Evolutionary conservation across 75 land plant species (phyloP), one percentile per base, ranked within the genome.

Genomic region (Picea glauca): DNA sequence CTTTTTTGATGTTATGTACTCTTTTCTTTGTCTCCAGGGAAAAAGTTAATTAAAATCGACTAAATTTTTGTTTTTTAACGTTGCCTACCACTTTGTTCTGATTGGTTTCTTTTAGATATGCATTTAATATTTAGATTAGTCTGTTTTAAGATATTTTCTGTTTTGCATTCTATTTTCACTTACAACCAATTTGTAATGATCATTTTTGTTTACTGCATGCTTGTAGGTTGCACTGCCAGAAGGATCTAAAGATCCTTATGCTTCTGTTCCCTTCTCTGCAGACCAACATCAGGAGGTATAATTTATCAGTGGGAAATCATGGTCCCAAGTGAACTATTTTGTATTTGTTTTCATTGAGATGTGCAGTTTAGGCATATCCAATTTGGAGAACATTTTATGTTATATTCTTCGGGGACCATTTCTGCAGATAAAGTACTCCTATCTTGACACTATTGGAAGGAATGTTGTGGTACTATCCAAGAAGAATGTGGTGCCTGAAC

Each of bases 151-250:
- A 8, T 72, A 18, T 17, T 38, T 60, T 33, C 14, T 81, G 1
- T 61, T 62, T 65, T 43, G 9, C 66, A 38, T 1, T 17, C 21
- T 3, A 21, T 75, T 26, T 54, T 54, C n/a, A 40, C 20, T 14
- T 58, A 12, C 64, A 40, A 76, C 56, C 56, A 23, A 21, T 11
- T 58, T 72, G 18, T 58, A 61, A 60, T 50, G 23, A 77, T 57
- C 70, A 74, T 32, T 32, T 40, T 35, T 33, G 23, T 20, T 38
- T 20, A 58, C 38, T 60, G 13, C 23, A 38, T 50, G 35, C 61
- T 80, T 88, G 65, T 79, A 95, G 98, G 95, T 96, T 68, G 88
- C 93, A n/a, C 86, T 96, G 31, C 99, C 99, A 35, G 99, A 96
- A 80, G 99, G 99, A 81, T 94, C 99, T 33, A 86, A 76, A 78